Evolutionary conservation across 1,139 yeast species (phyloP), one percentile per base, ranked within the genome.

Genomic region (Magnusiomyces magnusii): DNA sequence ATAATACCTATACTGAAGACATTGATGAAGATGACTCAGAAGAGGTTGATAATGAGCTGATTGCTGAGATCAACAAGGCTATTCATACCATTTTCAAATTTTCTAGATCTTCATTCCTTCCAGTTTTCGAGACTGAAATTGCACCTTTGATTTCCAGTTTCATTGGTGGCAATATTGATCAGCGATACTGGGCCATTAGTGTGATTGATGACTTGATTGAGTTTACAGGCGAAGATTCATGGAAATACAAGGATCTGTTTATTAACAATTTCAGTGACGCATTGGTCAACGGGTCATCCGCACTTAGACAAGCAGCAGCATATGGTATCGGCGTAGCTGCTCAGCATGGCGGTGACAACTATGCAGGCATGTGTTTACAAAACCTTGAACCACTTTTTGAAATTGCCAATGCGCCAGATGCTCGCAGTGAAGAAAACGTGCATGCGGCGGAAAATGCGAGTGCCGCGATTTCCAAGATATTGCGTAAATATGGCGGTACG

Each of bases 261-360:
- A 72, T 85, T 58, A 78, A 78, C 62, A 82, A 82, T 52, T 76
- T 89, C 51, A 85, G 85, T n/a, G 86, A 83, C 59, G 81, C 87
- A 1, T 75, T 93, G 58, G 78, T 52, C 63, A 83, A 80, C 31
- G 68, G 66, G 2, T 88, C 87, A 61, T 85, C 95, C 1, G 80
- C 85, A 10, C 79, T 92, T 42, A 86, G 98, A 67, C 97, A 93
- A 75, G 90, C 90, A 19, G 91, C 97, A 3, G 84, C 95, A 1
- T 86, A 85, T 66, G 84, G 89, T 41, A 83, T 92, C 59, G 98
- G 99, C 34, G 83, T 82, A 51, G 88, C 95, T 60, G 97, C 96
- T 5, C 91, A 87, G 70, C 77, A 80, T 66, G 92, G 92, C 7
- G 91, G 93, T 23, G 77, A 76, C 9, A 73, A 77, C 9, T 90